phyloP scores from a whole-genome alignment of 192 early-diverging fungal genomes.

The Backusella luteola region DNA sequence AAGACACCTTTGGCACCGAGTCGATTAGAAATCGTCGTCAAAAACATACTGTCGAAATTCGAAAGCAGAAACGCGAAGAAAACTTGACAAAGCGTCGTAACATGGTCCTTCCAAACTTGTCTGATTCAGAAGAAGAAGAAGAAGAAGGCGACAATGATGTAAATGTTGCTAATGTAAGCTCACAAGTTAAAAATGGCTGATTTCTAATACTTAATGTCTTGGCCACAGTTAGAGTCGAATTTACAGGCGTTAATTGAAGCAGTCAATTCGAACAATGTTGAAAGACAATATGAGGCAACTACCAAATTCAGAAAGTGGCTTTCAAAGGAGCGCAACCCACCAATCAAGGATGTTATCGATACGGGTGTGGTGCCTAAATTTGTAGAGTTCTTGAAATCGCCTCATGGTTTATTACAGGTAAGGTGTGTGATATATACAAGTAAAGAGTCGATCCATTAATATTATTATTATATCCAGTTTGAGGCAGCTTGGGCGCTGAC shows the following conservation, averaged over 20 bases:
- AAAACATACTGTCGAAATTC: conserved; percentile 88
- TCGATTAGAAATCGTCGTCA: conserved; percentile 91
- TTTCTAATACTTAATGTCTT: not conserved
- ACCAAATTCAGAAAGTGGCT: conserved; percentile 93
- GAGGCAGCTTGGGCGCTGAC: conserved; percentile 99
- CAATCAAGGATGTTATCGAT: conserved; percentile 95
- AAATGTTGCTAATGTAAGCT: conserved; percentile 58
- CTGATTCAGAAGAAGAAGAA: conserved; percentile 34
- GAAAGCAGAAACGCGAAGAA: conserved; percentile 95
- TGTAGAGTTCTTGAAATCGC: conserved; percentile 90
- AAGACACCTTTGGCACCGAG: conserved; percentile 82
- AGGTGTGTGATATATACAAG: not conserved
- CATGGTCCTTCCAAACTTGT: conserved; percentile 38
- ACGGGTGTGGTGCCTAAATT: conserved; percentile 93
- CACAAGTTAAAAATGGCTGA: conserved; percentile 47
- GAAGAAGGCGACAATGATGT: conserved; percentile 62
- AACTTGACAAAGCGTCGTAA: conserved; percentile 90
- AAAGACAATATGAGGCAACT: conserved; percentile 80
- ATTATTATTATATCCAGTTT: conserved; percentile 58
- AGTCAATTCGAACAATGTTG: conserved; percentile 78
- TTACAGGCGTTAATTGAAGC: conserved; percentile 77
- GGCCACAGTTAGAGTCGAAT: not conserved
- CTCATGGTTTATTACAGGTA: conserved; percentile 85
- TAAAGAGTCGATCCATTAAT: not conserved
- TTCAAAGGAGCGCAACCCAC: conserved; percentile 93